Base-by-base conservation (phyloP, 306 rosid genomes). In the Prinsepia uniflora region DNA sequence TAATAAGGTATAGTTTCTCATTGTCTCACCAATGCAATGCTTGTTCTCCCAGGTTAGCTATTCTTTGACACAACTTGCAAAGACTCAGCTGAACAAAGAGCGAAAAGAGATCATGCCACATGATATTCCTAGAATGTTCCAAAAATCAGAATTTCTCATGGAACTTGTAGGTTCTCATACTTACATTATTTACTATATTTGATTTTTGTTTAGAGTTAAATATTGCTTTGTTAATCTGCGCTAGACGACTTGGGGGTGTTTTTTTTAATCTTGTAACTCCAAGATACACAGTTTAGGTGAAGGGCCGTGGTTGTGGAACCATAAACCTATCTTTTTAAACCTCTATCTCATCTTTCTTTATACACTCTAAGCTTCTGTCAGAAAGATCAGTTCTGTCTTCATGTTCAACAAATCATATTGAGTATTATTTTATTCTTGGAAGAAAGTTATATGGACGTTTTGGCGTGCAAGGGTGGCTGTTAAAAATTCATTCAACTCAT, bases 61-160 rank as follows among this genome's bases (percentile, higher is more conserved):
- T 81, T 84, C 97, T 58, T 80, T 94, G 82, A 89, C 92, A 3
- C 84, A 94, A 79, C 91, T 94, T 55, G 83, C 99, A 65, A 91
- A 87, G 86, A 82, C 97, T 76, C 96, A 86, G 86, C 95, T 94
- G 72, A 86, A 85, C 73, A 88, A 89, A 86, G 83, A 83, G 68
- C 88, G 97, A 74, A 91, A 82, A 87, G 99, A 94, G 86, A 84
- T 91, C 75, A 78, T 90, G 68, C 88, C 99, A 17, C 95, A 83
- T 66, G 95, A 91, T 5, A 80, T 94, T 84, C 86, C 88, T 22
- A 81, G 73, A 76, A 89, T 86, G 96, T 87, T 87, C 72, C 95
- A 89, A 71, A 75, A 88, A 14, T 73, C 93, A 42, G 90, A 89
- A 63, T 90, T 93, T 64, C 89, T 94, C 48, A 60, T 81, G 84